Evolutionary conservation across 352 stramenopile genomes (phyloP).

Genomic region (Globisporangium paroecandrum): DNA sequence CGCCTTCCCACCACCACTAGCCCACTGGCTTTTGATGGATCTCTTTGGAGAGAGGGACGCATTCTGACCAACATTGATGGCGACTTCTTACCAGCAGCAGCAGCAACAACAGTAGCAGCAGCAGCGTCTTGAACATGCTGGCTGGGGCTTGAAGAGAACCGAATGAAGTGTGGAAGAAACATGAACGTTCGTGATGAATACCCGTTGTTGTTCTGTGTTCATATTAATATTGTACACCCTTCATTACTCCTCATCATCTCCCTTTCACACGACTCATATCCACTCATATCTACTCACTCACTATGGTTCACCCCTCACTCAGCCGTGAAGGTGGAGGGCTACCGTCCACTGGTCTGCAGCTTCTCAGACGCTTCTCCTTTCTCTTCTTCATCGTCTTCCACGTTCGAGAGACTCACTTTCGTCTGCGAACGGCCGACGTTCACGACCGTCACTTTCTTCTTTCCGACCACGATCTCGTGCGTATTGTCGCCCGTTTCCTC

Average conservation of each 20-base stretch:
- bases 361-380: neutral
- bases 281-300: neutral
- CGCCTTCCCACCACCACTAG: conserved; percentile 10
- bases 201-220: no score
- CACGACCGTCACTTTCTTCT: conserved; percentile 43
- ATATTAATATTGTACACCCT: conserved; percentile 8
- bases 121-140: neutral
- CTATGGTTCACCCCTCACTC: neutral
- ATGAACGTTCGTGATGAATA: neutral
- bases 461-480: conserved; percentile 29
- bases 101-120: no score
- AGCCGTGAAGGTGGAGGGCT: neutral
- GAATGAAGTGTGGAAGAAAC: neutral
- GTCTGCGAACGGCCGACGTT: conserved; percentile 37
- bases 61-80: neutral
- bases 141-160: no score
- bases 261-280: neutral
- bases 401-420: conserved; percentile 25
- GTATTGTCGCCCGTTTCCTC: conserved; percentile 16
- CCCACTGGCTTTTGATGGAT: neutral
- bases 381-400: neutral
- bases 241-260: neutral
- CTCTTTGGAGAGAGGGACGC: neutral
- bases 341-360: conserved; percentile 5
- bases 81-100: neutral